Evolutionary conservation across 2,329 filamentous ascomycete species (phyloP).

Genomic region (Laburnicola sp.): DNA sequence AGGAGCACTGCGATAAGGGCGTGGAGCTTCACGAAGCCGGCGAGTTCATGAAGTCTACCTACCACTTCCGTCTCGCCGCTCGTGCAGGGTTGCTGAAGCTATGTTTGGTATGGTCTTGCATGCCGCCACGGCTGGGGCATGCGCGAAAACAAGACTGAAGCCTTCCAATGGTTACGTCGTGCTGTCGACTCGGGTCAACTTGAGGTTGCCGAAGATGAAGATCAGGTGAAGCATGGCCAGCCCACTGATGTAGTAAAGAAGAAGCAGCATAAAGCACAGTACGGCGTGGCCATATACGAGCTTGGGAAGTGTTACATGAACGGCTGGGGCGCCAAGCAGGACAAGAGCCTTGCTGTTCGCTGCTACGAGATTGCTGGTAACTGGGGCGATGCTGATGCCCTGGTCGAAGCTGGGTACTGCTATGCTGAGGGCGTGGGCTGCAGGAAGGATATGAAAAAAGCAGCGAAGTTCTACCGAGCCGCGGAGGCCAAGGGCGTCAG

Average conservation of each 20-base stretch:
- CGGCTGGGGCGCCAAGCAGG: slow-evolving; percentile 94
- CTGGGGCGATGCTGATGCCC: slow-evolving; percentile 93
- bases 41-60: slow-evolving; percentile 88
- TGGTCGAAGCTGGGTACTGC: slow-evolving; percentile 93
- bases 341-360: slow-evolving; percentile 81
- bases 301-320: slow-evolving; percentile 97
- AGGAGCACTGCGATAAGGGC: slow-evolving; percentile 87
- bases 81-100: slow-evolving; percentile 80
- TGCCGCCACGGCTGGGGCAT: slow-evolving; percentile 98
- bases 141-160: slow-evolving; percentile 86
- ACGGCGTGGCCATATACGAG: slow-evolving; percentile 94
- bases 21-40: slow-evolving; percentile 89
- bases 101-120: slow-evolving; percentile 93
- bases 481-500: slow-evolving; percentile 93
- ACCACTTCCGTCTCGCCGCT: slow-evolving; percentile 88
- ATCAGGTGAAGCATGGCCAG: slow-evolving; percentile 63
- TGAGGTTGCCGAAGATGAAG: slow-evolving; percentile 82
- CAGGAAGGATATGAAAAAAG: slow-evolving; percentile 95
- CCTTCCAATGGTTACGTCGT: slow-evolving; percentile 87
- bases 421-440: slow-evolving; percentile 92
- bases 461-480: slow-evolving; percentile 84
- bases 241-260: slow-evolving; percentile 67
- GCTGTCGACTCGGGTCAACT: slow-evolving; percentile 82
- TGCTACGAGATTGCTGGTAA: slow-evolving; percentile 96
- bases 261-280: slow-evolving; percentile 86